These are phyloP conservation scores for Pseudozyma pruni DNA, from an alignment of 1,284 basidiomycete genomes.

Conservation along the genomic window DNA sequence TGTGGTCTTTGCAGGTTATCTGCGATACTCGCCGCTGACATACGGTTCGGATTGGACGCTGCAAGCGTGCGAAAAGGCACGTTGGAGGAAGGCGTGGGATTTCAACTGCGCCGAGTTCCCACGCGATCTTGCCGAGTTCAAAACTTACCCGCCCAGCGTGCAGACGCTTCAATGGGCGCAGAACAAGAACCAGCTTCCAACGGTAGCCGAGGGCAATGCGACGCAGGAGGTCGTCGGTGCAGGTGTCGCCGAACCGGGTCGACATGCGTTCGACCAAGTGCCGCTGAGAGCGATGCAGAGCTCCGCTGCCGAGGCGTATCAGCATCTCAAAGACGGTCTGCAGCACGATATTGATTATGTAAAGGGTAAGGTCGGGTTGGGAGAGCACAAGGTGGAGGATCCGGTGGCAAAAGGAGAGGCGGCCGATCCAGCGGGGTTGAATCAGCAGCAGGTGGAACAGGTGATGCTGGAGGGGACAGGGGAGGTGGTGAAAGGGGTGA, in stretches of 20 bases:
- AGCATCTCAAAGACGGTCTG: constrained; percentile 28
- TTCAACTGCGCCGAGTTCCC: constrained; percentile 79
- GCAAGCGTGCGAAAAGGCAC: constrained; percentile 78
- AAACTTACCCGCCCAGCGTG: constrained; percentile 44
- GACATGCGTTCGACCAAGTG: constrained; percentile 46
- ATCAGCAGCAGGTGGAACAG: constrained; percentile 55
- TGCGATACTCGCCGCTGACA: constrained; percentile 81
- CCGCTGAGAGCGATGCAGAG: constrained; percentile 37
- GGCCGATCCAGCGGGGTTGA: constrained; percentile 45
- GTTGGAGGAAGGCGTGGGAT: constrained; percentile 94
- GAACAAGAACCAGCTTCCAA: constrained; percentile 1
- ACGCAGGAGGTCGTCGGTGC: constrained; percentile 9
- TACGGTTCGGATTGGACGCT: constrained; percentile 92
- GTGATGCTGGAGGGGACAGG: constrained; percentile 57
- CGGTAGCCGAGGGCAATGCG: constrained; percentile 1
- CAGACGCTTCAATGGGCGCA: constrained; percentile 34
- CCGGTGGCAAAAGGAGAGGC: constrained; percentile 21
- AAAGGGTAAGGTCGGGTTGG: constrained; percentile 27
- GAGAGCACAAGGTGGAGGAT: constrained; percentile 1
- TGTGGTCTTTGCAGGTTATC: constrained; percentile 81
- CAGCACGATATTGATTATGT: constrained; percentile 35
- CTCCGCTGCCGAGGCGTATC: constrained; percentile 18
- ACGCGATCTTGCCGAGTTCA: constrained; percentile 38
- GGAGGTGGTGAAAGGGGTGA: constrained; percentile 5
- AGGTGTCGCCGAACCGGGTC: constrained; percentile 43